phyloP scores from a whole-genome alignment of 192 early-diverging fungal species.

The Coemansia sp. region DNA sequence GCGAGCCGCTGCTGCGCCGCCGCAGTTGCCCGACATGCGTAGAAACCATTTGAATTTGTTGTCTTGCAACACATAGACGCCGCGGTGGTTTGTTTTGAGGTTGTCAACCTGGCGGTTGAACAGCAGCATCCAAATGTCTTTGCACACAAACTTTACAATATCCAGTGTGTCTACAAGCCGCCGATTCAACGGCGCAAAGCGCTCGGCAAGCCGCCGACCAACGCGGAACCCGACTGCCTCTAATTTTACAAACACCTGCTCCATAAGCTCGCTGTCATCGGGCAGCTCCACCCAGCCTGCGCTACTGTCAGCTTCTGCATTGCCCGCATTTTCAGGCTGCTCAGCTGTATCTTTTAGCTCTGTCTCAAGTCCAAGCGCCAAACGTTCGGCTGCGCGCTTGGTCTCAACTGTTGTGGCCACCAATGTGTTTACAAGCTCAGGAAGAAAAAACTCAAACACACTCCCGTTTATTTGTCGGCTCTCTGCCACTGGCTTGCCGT shows the following conservation, averaged over 20 bases:
- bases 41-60: conserved; percentile 95
- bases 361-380: conserved; percentile 11
- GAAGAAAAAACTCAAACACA: conserved; percentile 45
- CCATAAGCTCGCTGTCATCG: conserved; percentile 69
- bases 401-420: conserved; percentile 31
- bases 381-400: conserved; percentile 19
- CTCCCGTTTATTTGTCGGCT: conserved; percentile 36
- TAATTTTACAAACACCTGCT: conserved; percentile 87
- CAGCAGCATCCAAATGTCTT: conserved; percentile 92
- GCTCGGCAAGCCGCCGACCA: conserved; percentile 84
- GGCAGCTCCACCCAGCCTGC: conserved; percentile 42
- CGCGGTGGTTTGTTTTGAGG: conserved; percentile 97
- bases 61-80: conserved; percentile 97
- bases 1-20: conserved; percentile 72
- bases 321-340: not conserved
- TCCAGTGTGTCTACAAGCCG: conserved; percentile 93
- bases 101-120: conserved; percentile 99
- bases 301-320: not conserved
- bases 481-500: conserved; percentile 25
- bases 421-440: conserved; percentile 45
- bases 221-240: conserved; percentile 90
- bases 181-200: conserved; percentile 81
- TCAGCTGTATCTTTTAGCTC: not conserved
- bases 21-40: conserved; percentile 83
- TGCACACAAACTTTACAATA: conserved; percentile 98